These are phyloP conservation scores for Chlamydomonas applanata DNA, from an alignment of 139 green algal species.

Conservation along the genomic window DNA sequence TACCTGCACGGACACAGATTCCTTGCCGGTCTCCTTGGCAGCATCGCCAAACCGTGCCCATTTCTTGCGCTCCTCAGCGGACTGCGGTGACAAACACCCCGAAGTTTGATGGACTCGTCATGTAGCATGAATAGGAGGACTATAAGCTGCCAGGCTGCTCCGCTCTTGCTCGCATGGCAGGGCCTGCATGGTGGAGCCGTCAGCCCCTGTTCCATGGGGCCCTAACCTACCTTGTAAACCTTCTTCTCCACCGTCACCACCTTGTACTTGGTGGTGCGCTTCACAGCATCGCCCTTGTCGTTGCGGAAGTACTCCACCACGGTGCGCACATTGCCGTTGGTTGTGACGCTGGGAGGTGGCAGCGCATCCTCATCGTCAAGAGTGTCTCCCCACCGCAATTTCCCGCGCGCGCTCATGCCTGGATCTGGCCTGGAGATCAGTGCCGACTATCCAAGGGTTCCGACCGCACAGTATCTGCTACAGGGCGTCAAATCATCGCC, in stretches of 20 bases:
- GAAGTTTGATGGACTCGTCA: no score
- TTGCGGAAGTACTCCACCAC: constrained; percentile 88
- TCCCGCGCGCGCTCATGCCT: no score
- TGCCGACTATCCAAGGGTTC: no score
- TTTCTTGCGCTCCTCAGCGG: constrained; percentile 63
- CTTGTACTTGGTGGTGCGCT: constrained; percentile 85
- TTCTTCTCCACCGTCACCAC: constrained; percentile 90
- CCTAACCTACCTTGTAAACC: constrained; percentile 76
- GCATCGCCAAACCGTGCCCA: constrained; percentile 90
- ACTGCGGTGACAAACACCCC: constrained; percentile 28
- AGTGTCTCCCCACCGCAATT: constrained; percentile 84
- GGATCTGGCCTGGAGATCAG: no score
- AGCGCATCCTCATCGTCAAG: constrained; percentile 80
- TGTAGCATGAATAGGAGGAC: no score
- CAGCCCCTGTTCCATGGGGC: neutral
- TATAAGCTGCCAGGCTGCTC: no score
- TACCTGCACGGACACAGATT: constrained; percentile 68
- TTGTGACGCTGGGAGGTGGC: constrained; percentile 60
- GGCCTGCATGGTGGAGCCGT: neutral
- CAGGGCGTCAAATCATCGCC: no score
- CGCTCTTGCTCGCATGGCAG: no score
- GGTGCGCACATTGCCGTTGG: constrained; percentile 91
- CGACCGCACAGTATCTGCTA: no score
- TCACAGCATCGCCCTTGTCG: constrained; percentile 91
- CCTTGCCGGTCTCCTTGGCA: constrained; percentile 84